Percentiles rank a stretch among this genome's conserved stretches.
These are phyloP conservation scores for Corylus americana DNA, from an alignment of 306 rosid genomes.

Conservation along the genomic window DNA sequence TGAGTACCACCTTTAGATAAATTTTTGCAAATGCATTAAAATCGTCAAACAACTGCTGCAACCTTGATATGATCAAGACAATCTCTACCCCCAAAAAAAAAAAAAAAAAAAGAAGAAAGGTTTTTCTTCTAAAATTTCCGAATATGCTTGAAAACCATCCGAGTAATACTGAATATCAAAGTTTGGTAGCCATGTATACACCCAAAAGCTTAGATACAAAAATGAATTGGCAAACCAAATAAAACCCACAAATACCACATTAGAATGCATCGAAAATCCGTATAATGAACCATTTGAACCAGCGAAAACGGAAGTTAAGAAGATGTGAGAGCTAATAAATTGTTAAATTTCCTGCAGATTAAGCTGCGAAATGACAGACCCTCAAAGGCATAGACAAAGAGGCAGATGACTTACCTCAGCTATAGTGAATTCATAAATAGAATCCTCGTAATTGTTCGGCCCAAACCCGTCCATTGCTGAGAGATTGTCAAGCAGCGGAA, in stretches of 20 bases:
- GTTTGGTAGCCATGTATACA: neutral
- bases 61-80: neutral
- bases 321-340: neutral
- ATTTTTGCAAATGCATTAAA: conserved; percentile 1
- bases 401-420: conserved; percentile 31
- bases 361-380: neutral
- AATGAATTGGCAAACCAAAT: neutral
- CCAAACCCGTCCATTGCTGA: conserved; percentile 9
- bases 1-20: neutral
- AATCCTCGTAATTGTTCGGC: neutral
- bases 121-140: neutral
- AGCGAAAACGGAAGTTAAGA: neutral
- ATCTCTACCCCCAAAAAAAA: neutral
- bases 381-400: neutral
- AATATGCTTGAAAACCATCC: neutral
- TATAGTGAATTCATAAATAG: conserved; percentile 33
- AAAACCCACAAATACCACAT: neutral
- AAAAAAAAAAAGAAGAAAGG: neutral
- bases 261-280: neutral
- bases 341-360: neutral
- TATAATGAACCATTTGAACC: neutral
- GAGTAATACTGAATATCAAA: neutral
- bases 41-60: neutral
- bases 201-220: neutral
- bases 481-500: neutral